Evolutionary conservation across 179 eudicot genomes (phyloP), one percentile per base, ranked within the genome.

Genomic region (Sideroxylon spinosum): DNA sequence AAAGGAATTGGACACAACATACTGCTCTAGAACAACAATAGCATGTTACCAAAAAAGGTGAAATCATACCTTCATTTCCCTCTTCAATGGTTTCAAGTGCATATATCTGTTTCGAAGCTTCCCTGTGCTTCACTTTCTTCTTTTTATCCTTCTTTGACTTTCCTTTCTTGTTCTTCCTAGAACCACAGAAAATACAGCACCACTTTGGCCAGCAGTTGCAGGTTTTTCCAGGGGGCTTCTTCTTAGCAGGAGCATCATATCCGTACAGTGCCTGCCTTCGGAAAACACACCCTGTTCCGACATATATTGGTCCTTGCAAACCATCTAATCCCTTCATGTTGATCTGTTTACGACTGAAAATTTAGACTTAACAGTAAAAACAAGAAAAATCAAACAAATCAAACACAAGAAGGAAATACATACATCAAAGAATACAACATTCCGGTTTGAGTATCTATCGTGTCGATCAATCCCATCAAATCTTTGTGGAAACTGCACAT

Each of bases 301-400:
- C 98, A 80, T 94, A 94, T 32, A 94, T 94, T 16, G 98, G 98
- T 75, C 98, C 98, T 92, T 94, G 98, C 75, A 94, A 80, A 76
- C 98, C 98, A 87, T 94, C 98, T 62, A 94, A 83, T 16, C 98
- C 98, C 75, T 94, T 94, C 98, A 94, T 94, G 84, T 94, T 94
- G 59, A 94, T 94, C 98, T 94, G 91, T 80, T 71, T 79, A 66
- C 8, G 29, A 9, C n/a, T 28, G 46, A 32, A 13, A 32, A 66
- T 32, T 66, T 63, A 66, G 71, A 5, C 17, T 66, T 66, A 4
- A 16, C 48, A 66, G 49, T 14, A 66, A 66, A 29, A 66, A 32
- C 48, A 66, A 64, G 44, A 64, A 28, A 63, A 63, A 13, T 23
- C 7, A 23, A 9, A 63, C 49, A 66, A 66, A 66, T 66, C 2